Evolutionary conservation across 2,329 filamentous ascomycete genomes (phyloP).

Genomic region (Apiospora aurea): DNA sequence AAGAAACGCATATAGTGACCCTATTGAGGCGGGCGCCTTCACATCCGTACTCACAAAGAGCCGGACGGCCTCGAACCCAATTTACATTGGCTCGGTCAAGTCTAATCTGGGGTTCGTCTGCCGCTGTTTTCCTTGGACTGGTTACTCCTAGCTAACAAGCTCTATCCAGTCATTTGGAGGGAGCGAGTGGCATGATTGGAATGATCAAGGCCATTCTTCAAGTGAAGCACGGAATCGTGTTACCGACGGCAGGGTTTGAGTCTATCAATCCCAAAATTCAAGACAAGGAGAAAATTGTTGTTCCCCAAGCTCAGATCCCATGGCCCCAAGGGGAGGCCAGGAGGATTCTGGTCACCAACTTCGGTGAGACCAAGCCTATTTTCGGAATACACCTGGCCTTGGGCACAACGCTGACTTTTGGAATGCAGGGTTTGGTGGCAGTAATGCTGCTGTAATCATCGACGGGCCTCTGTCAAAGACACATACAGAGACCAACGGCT

Average conservation of each 20-base stretch:
- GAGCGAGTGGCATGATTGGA: slow-evolving; percentile 41
- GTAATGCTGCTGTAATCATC: slow-evolving; percentile 35
- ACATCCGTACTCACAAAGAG: slow-evolving; percentile 32
- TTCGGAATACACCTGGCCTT: neutral
- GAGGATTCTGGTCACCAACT: slow-evolving; percentile 37
- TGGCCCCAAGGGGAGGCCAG: slow-evolving; percentile 33
- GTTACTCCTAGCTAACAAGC: neutral
- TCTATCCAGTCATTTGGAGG: slow-evolving; percentile 40
- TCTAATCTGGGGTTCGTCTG: slow-evolving; percentile 29
- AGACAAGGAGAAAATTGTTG: slow-evolving; percentile 23
- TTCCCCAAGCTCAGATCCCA: slow-evolving; percentile 29
- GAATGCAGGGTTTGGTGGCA: slow-evolving; percentile 34
- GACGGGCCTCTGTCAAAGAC: slow-evolving; percentile 22
- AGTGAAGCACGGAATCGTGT: slow-evolving; percentile 50
- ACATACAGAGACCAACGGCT: neutral
- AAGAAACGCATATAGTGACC: slow-evolving; percentile 27
- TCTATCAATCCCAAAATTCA: slow-evolving; percentile 41
- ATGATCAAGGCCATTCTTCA: slow-evolving; percentile 44
- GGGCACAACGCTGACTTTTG: neutral
- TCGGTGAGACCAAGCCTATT: slow-evolving; percentile 28
- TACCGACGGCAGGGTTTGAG: slow-evolving; percentile 50
- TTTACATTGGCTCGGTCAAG: slow-evolving; percentile 39
- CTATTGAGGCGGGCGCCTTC: slow-evolving; percentile 36
- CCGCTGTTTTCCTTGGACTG: neutral
- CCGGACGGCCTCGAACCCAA: slow-evolving; percentile 33